Conservation (phyloP, 768 basidiomycete species). For the Asterophora parasitica region DNA sequence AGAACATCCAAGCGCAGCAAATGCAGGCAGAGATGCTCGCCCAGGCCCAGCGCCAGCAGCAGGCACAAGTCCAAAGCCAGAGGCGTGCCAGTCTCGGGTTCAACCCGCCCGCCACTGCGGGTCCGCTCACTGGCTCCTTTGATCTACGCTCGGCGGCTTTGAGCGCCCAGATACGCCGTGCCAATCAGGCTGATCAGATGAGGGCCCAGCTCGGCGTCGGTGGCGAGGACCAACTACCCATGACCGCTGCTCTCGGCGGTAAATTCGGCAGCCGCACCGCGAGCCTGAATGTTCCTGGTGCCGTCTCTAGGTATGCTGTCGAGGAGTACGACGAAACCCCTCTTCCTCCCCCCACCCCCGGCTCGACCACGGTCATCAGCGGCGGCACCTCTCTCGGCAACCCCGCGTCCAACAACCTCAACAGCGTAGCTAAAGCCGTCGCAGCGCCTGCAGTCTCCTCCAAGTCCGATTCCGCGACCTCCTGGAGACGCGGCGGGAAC, state of each 20-base stretch:
- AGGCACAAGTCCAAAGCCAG: constrained; percentile 34
- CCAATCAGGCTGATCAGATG: constrained; percentile 63
- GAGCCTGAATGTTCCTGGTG: constrained; percentile 35
- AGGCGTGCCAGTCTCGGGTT: constrained; percentile 44
- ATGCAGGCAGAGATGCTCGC: constrained; percentile 69
- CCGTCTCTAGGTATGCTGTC: constrained; percentile 26
- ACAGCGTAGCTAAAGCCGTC: constrained; percentile 15
- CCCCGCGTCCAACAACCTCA: constrained; percentile 37
- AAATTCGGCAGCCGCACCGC: constrained; percentile 66
- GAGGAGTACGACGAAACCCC: constrained; percentile 40
- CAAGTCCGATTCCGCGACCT: constrained; percentile 74
- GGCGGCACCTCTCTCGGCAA: constrained; percentile 68
- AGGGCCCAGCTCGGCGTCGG: constrained; percentile 52
- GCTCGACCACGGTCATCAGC: constrained; percentile 63
- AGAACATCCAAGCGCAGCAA: constrained; percentile 74
- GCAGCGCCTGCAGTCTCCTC: constrained; percentile 40
- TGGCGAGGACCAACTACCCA: constrained; percentile 61
- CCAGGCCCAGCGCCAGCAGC: constrained; percentile 50
- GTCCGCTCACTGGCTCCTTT: constrained; percentile 58
- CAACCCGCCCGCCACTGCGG: constrained; percentile 69
- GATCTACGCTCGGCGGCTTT: constrained; percentile 55
- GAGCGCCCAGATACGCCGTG: constrained; percentile 60
- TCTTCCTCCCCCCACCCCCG: constrained; percentile 48
- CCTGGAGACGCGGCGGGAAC: constrained; percentile 77
- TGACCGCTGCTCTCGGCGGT: constrained; percentile 77